Evolutionary conservation across 2,329 filamentous ascomycete species (phyloP).

Genomic region (Calonectria crousiana): DNA sequence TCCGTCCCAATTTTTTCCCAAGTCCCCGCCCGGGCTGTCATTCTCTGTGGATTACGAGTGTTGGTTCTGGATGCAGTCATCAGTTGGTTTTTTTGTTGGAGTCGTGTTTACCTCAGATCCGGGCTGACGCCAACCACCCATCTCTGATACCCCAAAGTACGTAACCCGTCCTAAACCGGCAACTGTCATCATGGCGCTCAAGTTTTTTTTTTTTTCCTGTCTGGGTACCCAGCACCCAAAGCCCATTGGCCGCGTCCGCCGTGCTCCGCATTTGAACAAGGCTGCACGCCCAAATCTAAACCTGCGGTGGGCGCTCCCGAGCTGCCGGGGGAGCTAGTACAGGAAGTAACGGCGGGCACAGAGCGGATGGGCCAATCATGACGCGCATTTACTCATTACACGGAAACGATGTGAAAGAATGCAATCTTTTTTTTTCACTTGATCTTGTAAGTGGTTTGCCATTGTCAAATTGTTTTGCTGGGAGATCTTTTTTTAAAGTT

Average conservation of each 20-base stretch:
- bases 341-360: conserved; percentile 36
- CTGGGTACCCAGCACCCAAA: not conserved
- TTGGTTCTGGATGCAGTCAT: not conserved
- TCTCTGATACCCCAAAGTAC: not conserved
- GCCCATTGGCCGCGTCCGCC: conserved; percentile 15
- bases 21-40: not conserved
- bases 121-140: conserved; percentile 9
- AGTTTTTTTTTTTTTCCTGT: conserved; percentile 12
- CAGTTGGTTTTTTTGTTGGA: not conserved
- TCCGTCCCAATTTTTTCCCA: conserved; percentile 5
- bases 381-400: not conserved
- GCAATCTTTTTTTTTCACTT: not conserved
- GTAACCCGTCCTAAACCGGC: conserved; percentile 11
- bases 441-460: not conserved
- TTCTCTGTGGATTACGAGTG: not conserved
- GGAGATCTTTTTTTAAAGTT: not conserved
- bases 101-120: conserved; percentile 17
- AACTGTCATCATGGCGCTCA: conserved; percentile 20
- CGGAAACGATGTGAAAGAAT: conserved; percentile 19
- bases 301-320: conserved; percentile 40
- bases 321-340: conserved; percentile 39
- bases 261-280: conserved; percentile 38
- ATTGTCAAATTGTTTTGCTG: not conserved
- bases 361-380: conserved; percentile 34
- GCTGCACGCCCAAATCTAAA: conserved; percentile 31